These are phyloP conservation scores for Aspergillus sp. DNA, from an alignment of 2,329 filamentous ascomycete species.

Conservation along the genomic window DNA sequence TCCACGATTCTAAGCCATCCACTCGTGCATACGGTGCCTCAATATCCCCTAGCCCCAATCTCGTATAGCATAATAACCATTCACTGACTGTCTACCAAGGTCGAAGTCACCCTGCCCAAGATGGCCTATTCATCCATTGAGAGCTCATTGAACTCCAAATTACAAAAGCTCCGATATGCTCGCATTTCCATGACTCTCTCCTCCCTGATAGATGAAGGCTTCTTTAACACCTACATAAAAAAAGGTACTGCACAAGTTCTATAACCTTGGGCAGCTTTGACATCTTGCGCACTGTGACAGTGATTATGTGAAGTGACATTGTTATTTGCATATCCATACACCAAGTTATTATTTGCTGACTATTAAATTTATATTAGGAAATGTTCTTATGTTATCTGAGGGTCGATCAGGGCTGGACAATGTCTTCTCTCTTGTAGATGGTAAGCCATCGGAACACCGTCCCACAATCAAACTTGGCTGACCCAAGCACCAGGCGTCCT, in stretches of 20 bases:
- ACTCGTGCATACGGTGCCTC: constrained; percentile 66
- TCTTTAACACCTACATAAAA: constrained; percentile 85
- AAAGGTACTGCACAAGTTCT: constrained; percentile 53
- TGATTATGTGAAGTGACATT: background rate
- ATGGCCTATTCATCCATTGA: constrained; percentile 58
- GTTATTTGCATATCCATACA: background rate
- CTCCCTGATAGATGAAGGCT: constrained; percentile 69
- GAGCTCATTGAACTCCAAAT: constrained; percentile 50
- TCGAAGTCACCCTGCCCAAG: constrained; percentile 70
- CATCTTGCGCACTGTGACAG: background rate
- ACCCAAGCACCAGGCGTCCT: constrained; percentile 58
- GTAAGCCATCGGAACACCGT: constrained; percentile 42
- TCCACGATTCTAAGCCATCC: constrained; percentile 63
- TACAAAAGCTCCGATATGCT: constrained; percentile 56
- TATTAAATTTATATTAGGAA: constrained; percentile 53
- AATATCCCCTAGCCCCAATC: background rate
- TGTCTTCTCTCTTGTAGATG: constrained; percentile 69
- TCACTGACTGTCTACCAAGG: constrained; percentile 22
- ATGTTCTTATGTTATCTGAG: constrained; percentile 80
- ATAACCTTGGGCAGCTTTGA: background rate
- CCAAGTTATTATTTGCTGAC: background rate
- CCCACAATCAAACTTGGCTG: background rate
- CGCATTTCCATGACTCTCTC: constrained; percentile 71
- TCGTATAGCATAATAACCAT: background rate
- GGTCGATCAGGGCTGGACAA: constrained; percentile 70